Conservation (phyloP, 495 filamentous ascomycete species). For the Penicillium herquei region DNA sequence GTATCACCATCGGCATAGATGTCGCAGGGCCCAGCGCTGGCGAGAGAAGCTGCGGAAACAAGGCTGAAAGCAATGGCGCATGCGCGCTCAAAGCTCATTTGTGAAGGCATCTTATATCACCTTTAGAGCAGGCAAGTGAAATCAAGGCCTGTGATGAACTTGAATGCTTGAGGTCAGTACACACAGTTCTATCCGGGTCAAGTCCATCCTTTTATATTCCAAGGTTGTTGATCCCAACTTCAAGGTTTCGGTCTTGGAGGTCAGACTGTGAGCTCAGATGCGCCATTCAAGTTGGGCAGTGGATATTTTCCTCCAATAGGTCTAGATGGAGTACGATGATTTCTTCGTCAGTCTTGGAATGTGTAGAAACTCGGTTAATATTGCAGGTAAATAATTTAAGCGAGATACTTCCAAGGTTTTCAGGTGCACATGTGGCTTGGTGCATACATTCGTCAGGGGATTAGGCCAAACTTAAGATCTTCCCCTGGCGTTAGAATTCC, state of each 20-base stretch:
- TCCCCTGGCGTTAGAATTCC: no score
- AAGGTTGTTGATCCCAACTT: neutral
- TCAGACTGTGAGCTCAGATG: no score
- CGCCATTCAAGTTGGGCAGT: neutral
- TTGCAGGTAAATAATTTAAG: no score
- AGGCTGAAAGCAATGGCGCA: slow-evolving; percentile 39
- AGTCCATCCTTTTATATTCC: neutral
- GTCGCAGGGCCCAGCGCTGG: slow-evolving; percentile 53
- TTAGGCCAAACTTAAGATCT: no score
- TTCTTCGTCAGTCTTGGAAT: no score
- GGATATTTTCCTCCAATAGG: neutral
- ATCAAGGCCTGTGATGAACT: neutral
- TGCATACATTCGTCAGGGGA: no score
- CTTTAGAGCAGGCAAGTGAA: neutral
- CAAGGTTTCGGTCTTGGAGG: neutral
- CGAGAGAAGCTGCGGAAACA: slow-evolving; percentile 38
- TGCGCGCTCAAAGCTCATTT: slow-evolving; percentile 21
- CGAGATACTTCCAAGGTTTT: no score
- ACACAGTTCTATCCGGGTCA: neutral
- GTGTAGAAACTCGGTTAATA: no score
- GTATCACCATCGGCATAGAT: slow-evolving; percentile 52
- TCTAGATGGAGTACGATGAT: no score
- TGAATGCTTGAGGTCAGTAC: neutral
- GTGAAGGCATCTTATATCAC: neutral
- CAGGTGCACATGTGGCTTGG: no score